These are phyloP conservation scores for Tolypocladium album DNA, from an alignment of 2,329 filamentous ascomycete species.

Conservation along the genomic window DNA sequence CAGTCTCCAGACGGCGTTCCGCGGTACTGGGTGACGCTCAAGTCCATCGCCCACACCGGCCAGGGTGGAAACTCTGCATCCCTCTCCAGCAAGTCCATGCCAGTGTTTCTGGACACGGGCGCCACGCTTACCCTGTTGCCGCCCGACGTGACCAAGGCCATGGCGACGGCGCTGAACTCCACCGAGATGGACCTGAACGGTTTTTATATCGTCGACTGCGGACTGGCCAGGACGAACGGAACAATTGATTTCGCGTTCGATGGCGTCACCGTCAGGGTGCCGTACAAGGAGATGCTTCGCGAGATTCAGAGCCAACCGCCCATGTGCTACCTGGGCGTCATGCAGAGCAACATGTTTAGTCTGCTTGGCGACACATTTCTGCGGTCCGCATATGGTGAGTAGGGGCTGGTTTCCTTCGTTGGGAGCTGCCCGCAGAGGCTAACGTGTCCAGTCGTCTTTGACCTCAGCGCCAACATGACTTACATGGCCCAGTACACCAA, in stretches of 20 bases:
- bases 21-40: slow-evolving; percentile 41
- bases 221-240: slow-evolving; percentile 25
- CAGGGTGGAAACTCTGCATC: slow-evolving; percentile 13
- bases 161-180: slow-evolving; percentile 39
- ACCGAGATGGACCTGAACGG: slow-evolving; percentile 24
- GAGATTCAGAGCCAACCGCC: slow-evolving; percentile 10
- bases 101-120: slow-evolving; percentile 61
- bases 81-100: slow-evolving; percentile 27
- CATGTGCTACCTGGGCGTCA: slow-evolving; percentile 39
- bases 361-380: slow-evolving; percentile 45
- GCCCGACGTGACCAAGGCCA: slow-evolving; percentile 35
- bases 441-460: slow-evolving; percentile 32
- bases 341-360: slow-evolving; percentile 32
- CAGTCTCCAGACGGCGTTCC: slow-evolving; percentile 43
- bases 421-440: not conserved
- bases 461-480: slow-evolving; percentile 35
- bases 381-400: slow-evolving; percentile 38
- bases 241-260: slow-evolving; percentile 38
- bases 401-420: not conserved
- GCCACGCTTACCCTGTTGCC: slow-evolving; percentile 60
- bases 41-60: slow-evolving; percentile 29
- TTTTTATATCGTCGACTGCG: slow-evolving; percentile 37
- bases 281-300: slow-evolving; percentile 36
- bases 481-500: slow-evolving; percentile 40
- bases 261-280: slow-evolving; percentile 35